Base-by-base conservation (phyloP, 768 basidiomycete species). In the Leccinum pellstonianum region DNA sequence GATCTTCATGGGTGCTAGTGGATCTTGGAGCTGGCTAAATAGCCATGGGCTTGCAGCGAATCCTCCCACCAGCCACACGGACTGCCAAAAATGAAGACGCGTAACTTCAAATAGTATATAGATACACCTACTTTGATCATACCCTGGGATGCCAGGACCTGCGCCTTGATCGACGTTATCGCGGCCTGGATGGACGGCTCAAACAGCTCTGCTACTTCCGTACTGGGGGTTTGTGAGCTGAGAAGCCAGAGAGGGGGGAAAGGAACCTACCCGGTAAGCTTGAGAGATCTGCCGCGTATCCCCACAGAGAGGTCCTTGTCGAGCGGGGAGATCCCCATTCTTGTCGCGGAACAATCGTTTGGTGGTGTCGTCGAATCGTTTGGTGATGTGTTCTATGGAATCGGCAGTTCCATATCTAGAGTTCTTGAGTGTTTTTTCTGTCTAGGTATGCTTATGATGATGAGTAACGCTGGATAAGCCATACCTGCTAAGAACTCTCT, bases 161-260 rank as follows among this genome's bases (percentile, higher is more conserved):
- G 90, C 5, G 80, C 73, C 68, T 81, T 85, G 68, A 92, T 91
- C 35, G 88, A 87, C n/a, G 76, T 70, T 29, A 90, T 73, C 1
- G 90, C 88, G 8, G 89, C 87, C 71, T 87, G 81, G 33, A 91
- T 83, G 2, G 90, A 92, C 11, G 89, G 90, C 69, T 90, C 90
- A 60, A 92, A 92, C 6, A 91, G 76, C 52, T 85, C 84, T 9
- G 88, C 85, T 8, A 91, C 88, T 74, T 81, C 79, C 35, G 60
- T 63, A 25, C 76, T 80, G 60, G 21, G 48, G 25, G 3, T 6
- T 9, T 29, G 38, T 57, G 54, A 59, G 62, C 51, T 46, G 62
- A 91, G 73, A 91, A 93, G 29, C 89, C 89, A 62, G 4, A 46
- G 35, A 14, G 14, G 54, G 70, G 70, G 49, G 48, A 21, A 41